These are phyloP conservation scores for Boletales sp. DNA, from an alignment of 768 basidiomycete genomes.

Conservation along the genomic window DNA sequence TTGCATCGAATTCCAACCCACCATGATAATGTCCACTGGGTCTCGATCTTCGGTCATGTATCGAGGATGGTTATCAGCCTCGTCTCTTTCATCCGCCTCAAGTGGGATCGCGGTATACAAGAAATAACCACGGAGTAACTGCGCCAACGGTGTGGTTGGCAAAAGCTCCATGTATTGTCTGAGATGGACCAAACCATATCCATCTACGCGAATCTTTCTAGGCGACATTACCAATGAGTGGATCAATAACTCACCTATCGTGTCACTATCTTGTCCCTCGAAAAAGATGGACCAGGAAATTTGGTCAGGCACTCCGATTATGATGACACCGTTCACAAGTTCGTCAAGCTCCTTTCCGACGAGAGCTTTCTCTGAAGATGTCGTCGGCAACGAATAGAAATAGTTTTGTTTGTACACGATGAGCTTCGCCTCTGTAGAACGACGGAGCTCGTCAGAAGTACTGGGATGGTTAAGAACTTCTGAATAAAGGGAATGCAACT, in stretches of 20 bases:
- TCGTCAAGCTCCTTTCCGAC: constrained; percentile 65
- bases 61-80: constrained; percentile 11
- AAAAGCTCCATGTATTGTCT: constrained; percentile 64
- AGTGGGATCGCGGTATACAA: constrained; percentile 49
- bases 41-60: constrained; percentile 39
- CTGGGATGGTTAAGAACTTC: constrained; percentile 80
- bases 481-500: constrained; percentile 72
- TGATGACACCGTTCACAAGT: constrained; percentile 68
- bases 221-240: not conserved
- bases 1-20: constrained; percentile 30
- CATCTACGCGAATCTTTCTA: constrained; percentile 39
- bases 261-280: constrained; percentile 67
- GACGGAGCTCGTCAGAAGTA: constrained; percentile 77
- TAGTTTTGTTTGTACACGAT: constrained; percentile 60
- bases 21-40: constrained; percentile 59
- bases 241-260: constrained; percentile 49
- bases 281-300: constrained; percentile 78
- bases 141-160: constrained; percentile 53
- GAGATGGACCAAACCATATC: constrained; percentile 56
- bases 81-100: constrained; percentile 35
- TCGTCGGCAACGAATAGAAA: constrained; percentile 55
- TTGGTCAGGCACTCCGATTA: constrained; percentile 75
- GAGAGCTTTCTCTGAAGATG: constrained; percentile 38
- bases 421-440: constrained; percentile 71
- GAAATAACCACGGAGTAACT: constrained; percentile 66